A percentile compares a stretch with the other conserved stretches of the same genome.
Conservation (phyloP, 139 green algal species). For the Chlamydomonas asymmetrica region DNA sequence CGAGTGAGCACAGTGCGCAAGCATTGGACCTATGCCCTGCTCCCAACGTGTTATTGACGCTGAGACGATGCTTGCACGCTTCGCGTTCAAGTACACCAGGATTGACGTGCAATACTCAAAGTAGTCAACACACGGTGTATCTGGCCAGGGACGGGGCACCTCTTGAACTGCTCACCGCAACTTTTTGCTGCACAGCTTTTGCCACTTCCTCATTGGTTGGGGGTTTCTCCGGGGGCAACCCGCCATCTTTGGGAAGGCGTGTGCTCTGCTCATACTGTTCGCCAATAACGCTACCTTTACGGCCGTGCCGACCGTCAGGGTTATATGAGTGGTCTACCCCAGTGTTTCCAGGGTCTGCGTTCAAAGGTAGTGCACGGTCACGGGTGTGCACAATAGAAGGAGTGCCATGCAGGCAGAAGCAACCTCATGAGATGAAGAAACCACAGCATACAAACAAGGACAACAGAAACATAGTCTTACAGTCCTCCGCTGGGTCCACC, state of each 20-base stretch:
- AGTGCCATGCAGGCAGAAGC: no score
- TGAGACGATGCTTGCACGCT: background rate
- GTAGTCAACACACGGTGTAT: background rate
- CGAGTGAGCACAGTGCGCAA: background rate
- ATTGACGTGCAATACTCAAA: background rate
- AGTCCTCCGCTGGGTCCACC: no score
- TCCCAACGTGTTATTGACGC: no score
- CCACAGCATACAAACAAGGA: no score
- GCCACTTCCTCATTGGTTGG: conserved; percentile 65
- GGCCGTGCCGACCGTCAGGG: conserved; percentile 16
- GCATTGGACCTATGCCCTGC: background rate
- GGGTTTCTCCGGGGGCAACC: conserved; percentile 27
- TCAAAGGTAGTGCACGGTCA: no score
- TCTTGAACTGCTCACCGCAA: conserved; percentile 46
- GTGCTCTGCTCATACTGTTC: conserved; percentile 40
- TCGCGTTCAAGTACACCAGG: background rate
- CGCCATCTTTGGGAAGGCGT: conserved; percentile 28
- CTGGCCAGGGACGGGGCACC: background rate
- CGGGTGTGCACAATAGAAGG: no score
- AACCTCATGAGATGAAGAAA: no score
- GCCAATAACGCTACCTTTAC: conserved; percentile 32
- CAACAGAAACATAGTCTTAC: no score
- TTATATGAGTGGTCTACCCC: no score
- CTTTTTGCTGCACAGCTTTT: conserved; percentile 65
- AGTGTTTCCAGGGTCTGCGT: no score